Evolutionary conservation across 331 rosid genomes (phyloP).

Genomic region (Malus hybrid): DNA sequence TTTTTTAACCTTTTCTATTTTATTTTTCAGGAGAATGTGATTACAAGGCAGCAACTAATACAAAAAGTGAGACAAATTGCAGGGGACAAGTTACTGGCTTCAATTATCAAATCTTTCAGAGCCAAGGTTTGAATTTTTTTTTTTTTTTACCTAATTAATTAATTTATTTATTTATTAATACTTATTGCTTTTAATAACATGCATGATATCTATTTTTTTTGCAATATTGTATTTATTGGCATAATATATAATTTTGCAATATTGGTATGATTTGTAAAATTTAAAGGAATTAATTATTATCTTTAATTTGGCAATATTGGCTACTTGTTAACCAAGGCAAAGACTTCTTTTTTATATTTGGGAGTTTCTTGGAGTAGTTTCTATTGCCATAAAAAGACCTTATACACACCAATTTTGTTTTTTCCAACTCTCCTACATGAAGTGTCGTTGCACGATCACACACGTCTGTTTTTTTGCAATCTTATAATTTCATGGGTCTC

Average conservation of each 20-base stretch:
- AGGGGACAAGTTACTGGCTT: constrained; percentile 61
- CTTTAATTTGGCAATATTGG: not conserved
- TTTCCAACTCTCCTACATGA: not conserved
- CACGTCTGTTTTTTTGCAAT: too few species aligned
- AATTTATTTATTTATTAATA: not conserved
- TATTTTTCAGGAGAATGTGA: constrained; percentile 43
- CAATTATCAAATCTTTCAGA: constrained; percentile 57
- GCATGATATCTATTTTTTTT: not conserved
- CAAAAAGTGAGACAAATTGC: constrained; percentile 55
- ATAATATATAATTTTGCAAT: too few species aligned
- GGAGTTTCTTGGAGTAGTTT: not conserved
- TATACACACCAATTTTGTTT: not conserved
- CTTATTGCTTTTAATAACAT: not conserved
- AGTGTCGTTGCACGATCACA: too few species aligned
- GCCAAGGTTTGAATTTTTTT: constrained; percentile 29
- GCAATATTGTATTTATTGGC: too few species aligned
- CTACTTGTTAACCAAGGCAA: constrained; percentile 15
- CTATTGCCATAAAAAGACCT: not conserved
- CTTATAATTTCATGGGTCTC: not conserved
- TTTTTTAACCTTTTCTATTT: not conserved
- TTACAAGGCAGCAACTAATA: constrained; percentile 53
- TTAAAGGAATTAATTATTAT: too few species aligned
- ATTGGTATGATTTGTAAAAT: too few species aligned
- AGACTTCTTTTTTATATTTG: constrained; percentile 4
- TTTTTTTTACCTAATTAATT: not conserved